These are phyloP conservation scores for Penicillium aurantiogriseum DNA, from an alignment of 2,329 filamentous ascomycete genomes.

Conservation along the genomic window DNA sequence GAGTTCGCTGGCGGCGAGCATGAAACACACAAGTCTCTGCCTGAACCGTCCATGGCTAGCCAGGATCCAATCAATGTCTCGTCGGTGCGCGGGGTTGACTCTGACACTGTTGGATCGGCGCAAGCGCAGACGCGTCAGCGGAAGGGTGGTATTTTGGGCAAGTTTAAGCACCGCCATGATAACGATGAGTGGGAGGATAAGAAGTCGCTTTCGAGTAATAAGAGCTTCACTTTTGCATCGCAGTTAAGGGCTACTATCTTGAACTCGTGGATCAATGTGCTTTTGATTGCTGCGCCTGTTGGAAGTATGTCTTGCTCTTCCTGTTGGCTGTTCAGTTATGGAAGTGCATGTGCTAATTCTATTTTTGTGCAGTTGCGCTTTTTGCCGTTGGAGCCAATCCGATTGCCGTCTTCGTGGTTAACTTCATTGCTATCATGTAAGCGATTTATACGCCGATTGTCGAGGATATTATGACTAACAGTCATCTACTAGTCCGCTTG, in stretches of 20 bases:
- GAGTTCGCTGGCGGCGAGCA: constrained; percentile 27
- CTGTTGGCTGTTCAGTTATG: background rate
- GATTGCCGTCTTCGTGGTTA: constrained; percentile 75
- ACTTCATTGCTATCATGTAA: constrained; percentile 84
- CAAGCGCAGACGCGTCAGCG: constrained; percentile 31
- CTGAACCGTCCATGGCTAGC: constrained; percentile 30
- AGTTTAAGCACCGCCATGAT: constrained; percentile 14
- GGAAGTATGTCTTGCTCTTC: constrained; percentile 52
- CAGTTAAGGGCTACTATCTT: constrained; percentile 67
- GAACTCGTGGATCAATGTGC: constrained; percentile 81
- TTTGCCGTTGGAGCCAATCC: constrained; percentile 62
- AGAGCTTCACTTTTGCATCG: constrained; percentile 38
- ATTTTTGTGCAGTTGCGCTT: constrained; percentile 55
- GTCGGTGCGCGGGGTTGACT: constrained; percentile 13
- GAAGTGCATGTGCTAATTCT: background rate
- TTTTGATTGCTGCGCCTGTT: constrained; percentile 73
- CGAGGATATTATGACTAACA: background rate
- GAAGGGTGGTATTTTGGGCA: constrained; percentile 21
- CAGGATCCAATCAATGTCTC: constrained; percentile 34
- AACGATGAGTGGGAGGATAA: constrained; percentile 14
- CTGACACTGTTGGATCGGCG: constrained; percentile 9
- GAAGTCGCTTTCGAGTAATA: constrained; percentile 23
- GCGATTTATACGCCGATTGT: background rate
- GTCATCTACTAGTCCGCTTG: constrained; percentile 58
- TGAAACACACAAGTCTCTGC: constrained; percentile 4